Conservation (phyloP, 345 rosid genomes). For the Eucalyptus rudis region DNA sequence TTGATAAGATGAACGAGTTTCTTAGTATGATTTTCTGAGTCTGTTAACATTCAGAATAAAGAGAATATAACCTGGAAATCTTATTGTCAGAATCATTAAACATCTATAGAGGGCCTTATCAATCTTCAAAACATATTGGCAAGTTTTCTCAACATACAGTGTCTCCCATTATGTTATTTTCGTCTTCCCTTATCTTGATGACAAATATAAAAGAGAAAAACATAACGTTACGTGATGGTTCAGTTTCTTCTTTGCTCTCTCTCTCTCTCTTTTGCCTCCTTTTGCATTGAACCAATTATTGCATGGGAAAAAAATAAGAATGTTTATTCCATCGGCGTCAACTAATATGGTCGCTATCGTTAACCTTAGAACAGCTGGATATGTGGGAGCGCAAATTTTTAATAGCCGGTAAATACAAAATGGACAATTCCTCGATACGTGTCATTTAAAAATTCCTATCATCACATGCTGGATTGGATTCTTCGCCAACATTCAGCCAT, state of each 20-base stretch:
- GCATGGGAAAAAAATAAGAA: neutral
- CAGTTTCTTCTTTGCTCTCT: neutral
- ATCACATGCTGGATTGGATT: neutral
- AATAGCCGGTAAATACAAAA: neutral
- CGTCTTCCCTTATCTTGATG: neutral
- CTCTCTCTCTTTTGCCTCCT: neutral
- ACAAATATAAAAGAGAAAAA: neutral
- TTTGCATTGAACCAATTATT: neutral
- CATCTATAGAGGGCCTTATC: too few relatives aligned
- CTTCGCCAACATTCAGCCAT: neutral
- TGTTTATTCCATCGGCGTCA: neutral
- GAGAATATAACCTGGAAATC: too few relatives aligned
- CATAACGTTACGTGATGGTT: neutral
- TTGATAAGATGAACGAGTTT: rapidly evolving
- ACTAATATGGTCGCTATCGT: neutral
- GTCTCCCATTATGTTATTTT: neutral
- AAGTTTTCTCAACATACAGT: neutral
- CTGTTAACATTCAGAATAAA: too few relatives aligned
- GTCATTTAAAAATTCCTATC: neutral
- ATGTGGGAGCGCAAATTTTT: neutral
- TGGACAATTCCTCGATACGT: neutral
- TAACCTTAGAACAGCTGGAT: neutral
- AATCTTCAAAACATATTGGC: too few relatives aligned
- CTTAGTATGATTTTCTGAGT: too few relatives aligned
- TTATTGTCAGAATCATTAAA: rapidly evolving